Percentiles rank a stretch among this genome's conserved stretches.
phyloP scores from a whole-genome alignment of 2,329 filamentous ascomycete species.

The Penicillium decumbens region DNA sequence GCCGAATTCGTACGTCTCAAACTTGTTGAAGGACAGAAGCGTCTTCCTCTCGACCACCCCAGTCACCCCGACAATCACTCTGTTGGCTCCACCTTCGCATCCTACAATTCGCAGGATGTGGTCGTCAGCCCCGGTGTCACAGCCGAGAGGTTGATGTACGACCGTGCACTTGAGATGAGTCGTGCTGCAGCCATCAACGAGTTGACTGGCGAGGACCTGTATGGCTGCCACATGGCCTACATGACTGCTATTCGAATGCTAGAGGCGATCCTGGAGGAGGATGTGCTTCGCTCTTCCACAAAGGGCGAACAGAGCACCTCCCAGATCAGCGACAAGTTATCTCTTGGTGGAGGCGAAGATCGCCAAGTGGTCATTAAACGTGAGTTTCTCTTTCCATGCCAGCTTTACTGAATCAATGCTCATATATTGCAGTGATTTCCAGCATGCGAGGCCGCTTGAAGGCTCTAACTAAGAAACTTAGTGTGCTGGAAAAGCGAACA shows the following conservation, averaged over 20 bases:
- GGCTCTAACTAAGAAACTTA: conserved; percentile 48
- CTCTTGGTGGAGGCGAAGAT: conserved; percentile 46
- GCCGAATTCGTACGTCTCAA: conserved; percentile 89
- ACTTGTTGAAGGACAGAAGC: conserved; percentile 77
- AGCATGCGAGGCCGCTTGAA: conserved; percentile 48
- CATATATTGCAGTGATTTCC: conserved; percentile 41
- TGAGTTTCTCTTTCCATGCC: conserved; percentile 32
- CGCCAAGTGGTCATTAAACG: conserved; percentile 48
- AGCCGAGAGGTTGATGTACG: conserved; percentile 96
- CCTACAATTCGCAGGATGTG: conserved; percentile 69
- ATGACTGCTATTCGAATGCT: conserved; percentile 90
- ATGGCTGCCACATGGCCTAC: conserved; percentile 87
- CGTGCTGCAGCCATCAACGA: conserved; percentile 91
- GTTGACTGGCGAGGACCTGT: conserved; percentile 82
- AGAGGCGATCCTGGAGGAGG: conserved; percentile 85
- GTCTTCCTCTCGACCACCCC: conserved; percentile 77
- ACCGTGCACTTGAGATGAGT: conserved; percentile 95
- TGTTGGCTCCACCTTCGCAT: conserved; percentile 52
- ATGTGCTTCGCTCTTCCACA: conserved; percentile 49
- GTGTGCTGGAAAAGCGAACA: conserved; percentile 44
- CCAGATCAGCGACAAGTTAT: conserved; percentile 33
- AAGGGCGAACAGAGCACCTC: conserved; percentile 17
- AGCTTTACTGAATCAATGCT: conserved; percentile 12
- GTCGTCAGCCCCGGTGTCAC: conserved; percentile 82
- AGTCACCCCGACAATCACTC: conserved; percentile 77